Evolutionary conservation across 2,329 filamentous ascomycete genomes (phyloP), one percentile per base, ranked within the genome.

Genomic region (Clonostachys solani): DNA sequence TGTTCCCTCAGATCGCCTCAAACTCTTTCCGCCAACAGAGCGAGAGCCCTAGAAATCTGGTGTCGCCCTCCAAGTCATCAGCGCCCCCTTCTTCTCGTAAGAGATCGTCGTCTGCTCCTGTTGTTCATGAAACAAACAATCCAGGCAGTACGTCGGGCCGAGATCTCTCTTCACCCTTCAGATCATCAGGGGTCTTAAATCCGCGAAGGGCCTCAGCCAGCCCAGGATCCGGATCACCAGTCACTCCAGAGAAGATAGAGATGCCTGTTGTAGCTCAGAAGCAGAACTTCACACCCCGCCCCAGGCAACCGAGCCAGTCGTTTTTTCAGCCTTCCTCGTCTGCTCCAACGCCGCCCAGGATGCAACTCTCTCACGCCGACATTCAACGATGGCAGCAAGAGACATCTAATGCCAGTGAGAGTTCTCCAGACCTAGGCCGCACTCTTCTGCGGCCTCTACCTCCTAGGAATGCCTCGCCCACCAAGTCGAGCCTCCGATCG

Each of bases 401-500:
- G 50, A 68, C 66, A 6, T 68, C 66, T 5, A 56, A 60, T 18
- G 61, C 65, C 5, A 57, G 67, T 42, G 68, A 69, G 13, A 61
- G 62, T 12, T 68, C 71, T 56, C 59, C 64, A 67, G 45, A 60
- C 69, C 43, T 58, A 15, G 66, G 61, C 4, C 67, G 66, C 5
- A 55, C 18, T 12, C 43, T 68, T n/a, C 69, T 77, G 18, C 72
- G 73, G 7, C 73, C 75, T 3, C 63, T 74, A 5, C 77, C 78
- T 12, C 67, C 73, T 45, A 73, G 69, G 50, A 68, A 72, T n/a
- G 71, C 73, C 5, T 82, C 78, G 2, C 79, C 80, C 0, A 68
- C 62, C 9, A 83, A 83, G 56, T 83, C 80, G 1, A 77, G 71
- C 52, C 61, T 83, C 19, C 73, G 80, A 16, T 80, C 79, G 5